Evolutionary conservation across 75 land plant species (phyloP).

Genomic region (Ceratopteris richardii): DNA sequence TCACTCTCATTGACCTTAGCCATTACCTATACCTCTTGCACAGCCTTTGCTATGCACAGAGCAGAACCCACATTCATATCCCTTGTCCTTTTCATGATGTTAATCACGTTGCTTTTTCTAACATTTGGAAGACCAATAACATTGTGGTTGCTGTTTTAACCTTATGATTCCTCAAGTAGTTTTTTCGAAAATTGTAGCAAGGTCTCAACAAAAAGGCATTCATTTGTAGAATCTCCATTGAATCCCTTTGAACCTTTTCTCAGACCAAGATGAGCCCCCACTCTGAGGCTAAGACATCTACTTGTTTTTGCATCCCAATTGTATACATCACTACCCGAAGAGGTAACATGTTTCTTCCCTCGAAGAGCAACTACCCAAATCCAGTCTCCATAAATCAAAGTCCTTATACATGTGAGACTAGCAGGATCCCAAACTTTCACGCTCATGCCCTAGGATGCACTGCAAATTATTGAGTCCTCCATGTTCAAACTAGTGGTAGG

Average conservation of each 20-base stretch:
- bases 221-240: slow-evolving; percentile 59
- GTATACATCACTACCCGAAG: slow-evolving; percentile 78
- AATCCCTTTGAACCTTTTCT: slow-evolving; percentile 41
- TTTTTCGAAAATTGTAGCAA: slow-evolving; percentile 77
- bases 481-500: slow-evolving; percentile 80
- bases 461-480: slow-evolving; percentile 54
- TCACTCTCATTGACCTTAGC: slow-evolving; percentile 51
- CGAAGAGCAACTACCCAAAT: slow-evolving; percentile 65
- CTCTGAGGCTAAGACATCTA: slow-evolving; percentile 21
- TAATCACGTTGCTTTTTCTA: slow-evolving; percentile 95
- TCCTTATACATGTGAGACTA: slow-evolving; percentile 32
- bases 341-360: slow-evolving; percentile 48
- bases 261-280: slow-evolving; percentile 61
- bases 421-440: slow-evolving; percentile 73
- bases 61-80: slow-evolving; percentile 91
- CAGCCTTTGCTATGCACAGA: slow-evolving; percentile 80
- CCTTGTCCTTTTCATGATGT: slow-evolving; percentile 68
- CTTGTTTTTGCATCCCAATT: slow-evolving; percentile 68
- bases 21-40: slow-evolving; percentile 98
- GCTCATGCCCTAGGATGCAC: slow-evolving; percentile 97
- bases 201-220: slow-evolving; percentile 94
- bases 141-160: slow-evolving; percentile 81
- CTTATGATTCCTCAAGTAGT: slow-evolving; percentile 87
- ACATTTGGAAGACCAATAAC: slow-evolving; percentile 97
- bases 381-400: slow-evolving; percentile 81